Evolutionary conservation across 2,329 filamentous ascomycete genomes (phyloP), one percentile per base, ranked within the genome.

Genomic region (Pseudogymnoascus sp.): DNA sequence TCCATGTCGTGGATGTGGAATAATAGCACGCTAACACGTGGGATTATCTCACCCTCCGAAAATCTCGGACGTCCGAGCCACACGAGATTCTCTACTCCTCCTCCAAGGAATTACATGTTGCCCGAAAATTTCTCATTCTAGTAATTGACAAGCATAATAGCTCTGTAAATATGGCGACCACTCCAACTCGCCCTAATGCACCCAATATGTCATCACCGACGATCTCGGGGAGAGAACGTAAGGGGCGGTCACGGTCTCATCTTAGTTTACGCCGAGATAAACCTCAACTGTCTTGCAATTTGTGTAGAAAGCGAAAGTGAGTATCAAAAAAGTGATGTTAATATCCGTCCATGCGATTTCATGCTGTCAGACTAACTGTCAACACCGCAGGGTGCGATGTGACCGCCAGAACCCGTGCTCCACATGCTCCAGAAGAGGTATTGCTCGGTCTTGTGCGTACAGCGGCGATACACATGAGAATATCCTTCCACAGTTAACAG

Each of bases 351-450:
- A 67, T 65, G 60, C 59, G 15, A 17, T 1, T 1, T 11, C 26
- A 17, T 31, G 4, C 9, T 31, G 31, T 53, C 13, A 31, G 15
- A 13, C 46, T 53, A 7, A 53, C 26, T 53, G 15, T 11, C 15
- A 31, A 31, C 11, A 3, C 4, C 15, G 4, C 64, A 72, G 71
- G 65, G 62, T 69, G 63, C 65, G 66, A 61, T 73, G 71, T 65
- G 68, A 73, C 65, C 71, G 71, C 62, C 68, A 70, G 64, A 66
- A 68, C 50, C 71, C 71, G 62, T 73, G 71, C 64, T 63, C 65
- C 63, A 59, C 66, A 63, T 72, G 71, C 65, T 68, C 67, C 63
- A 66, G 63, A 63, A 67, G 70, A 63, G 68, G 70, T 62, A 64
- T 70, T 56, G 29, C 63, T 37, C 63, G 61, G 63, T 67, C 67